phyloP scores from a whole-genome alignment of 495 filamentous ascomycete genomes.

The Neurospora terricola region DNA sequence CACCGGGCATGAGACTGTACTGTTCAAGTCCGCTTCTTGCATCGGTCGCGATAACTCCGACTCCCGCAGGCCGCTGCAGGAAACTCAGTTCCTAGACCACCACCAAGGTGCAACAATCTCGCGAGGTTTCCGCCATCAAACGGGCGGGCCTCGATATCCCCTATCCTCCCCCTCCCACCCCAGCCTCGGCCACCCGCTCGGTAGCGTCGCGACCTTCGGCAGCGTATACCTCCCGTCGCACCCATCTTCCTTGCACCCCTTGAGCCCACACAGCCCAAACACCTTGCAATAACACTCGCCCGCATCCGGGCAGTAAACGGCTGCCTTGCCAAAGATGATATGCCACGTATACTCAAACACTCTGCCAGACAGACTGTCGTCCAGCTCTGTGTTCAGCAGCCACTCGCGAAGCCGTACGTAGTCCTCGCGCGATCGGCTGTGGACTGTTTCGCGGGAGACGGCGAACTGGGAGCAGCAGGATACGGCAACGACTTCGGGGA shows the following conservation, averaged over 20 bases:
- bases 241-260: conserved; percentile 8
- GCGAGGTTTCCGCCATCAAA: background rate
- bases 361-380: conserved; percentile 48
- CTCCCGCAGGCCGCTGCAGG: background rate
- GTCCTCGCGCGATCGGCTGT: conserved; percentile 34
- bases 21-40: background rate
- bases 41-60: background rate
- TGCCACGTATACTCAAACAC: conserved; percentile 70
- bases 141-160: conserved; percentile 10
- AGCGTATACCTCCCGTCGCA: conserved; percentile 25
- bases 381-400: conserved; percentile 48
- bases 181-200: conserved; percentile 26
- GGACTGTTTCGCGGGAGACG: conserved; percentile 44
- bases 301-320: conserved; percentile 48
- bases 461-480: conserved; percentile 68
- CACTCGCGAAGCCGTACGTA: conserved; percentile 50
- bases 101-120: background rate
- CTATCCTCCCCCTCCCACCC: conserved; percentile 25
- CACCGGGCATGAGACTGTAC: background rate
- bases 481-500: conserved; percentile 37
- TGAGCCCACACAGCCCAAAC: conserved; percentile 48
- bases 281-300: conserved; percentile 54
- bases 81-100: background rate
- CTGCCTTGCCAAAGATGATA: conserved; percentile 34
- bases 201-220: conserved; percentile 21